phyloP scores from a whole-genome alignment of 1,139 yeast genomes.

The Kodamaea sp. region DNA sequence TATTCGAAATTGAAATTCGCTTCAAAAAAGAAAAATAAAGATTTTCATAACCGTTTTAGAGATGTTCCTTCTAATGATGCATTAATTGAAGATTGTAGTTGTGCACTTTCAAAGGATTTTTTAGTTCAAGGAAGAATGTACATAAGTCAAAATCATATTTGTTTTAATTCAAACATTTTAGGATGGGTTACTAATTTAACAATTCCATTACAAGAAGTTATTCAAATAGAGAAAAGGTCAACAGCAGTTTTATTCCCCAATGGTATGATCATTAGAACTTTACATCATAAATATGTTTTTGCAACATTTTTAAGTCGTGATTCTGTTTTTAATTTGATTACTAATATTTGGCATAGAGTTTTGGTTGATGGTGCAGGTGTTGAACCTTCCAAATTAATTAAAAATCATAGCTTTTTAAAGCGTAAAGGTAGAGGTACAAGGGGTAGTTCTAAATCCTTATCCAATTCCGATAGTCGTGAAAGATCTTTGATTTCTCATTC shows the following conservation, averaged over 20 bases:
- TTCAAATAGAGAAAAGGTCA: conserved; percentile 66
- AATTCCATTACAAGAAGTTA: conserved; percentile 67
- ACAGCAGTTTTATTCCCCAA: conserved; percentile 75
- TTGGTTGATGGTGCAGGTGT: conserved; percentile 26
- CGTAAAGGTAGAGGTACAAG: conserved; percentile 7
- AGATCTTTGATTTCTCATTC: conserved; percentile 1
- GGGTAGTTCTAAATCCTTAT: conserved; percentile 11
- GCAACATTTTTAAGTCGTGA: conserved; percentile 73
- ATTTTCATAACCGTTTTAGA: conserved; percentile 61
- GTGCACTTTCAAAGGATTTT: conserved; percentile 71
- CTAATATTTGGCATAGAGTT: conserved; percentile 57
- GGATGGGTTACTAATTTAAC: conserved; percentile 69
- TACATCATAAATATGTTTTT: conserved; percentile 68
- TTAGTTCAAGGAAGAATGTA: conserved; percentile 70
- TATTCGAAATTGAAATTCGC: conserved; percentile 28
- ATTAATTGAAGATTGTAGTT: conserved; percentile 61
- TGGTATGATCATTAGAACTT: conserved; percentile 66
- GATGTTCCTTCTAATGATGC: conserved; percentile 51
- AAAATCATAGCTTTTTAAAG: conserved; percentile 4
- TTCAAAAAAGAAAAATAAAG: conserved; percentile 49
- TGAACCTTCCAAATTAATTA: conserved; percentile 12
- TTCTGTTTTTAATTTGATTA: conserved; percentile 55
- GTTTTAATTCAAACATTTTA: conserved; percentile 69
- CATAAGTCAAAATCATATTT: conserved; percentile 54
- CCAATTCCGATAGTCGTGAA: conserved; percentile 11